Evolutionary conservation across 169 alveolate genomes (phyloP).

Genomic region (Eimeria maxima): DNA sequence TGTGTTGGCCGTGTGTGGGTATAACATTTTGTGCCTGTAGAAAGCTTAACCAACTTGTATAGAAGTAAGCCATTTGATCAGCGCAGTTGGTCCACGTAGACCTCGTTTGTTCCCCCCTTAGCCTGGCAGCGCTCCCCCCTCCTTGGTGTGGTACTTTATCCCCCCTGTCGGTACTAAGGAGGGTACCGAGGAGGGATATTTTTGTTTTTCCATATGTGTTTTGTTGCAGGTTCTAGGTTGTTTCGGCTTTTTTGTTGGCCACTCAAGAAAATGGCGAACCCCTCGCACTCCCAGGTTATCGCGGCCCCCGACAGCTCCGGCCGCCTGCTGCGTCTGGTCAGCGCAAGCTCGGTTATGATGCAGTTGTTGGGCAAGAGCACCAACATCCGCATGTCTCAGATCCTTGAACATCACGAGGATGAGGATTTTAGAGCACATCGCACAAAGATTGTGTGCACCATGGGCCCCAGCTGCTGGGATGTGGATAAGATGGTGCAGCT

Average conservation of each 20-base stretch:
- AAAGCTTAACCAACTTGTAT: neutral
- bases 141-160: neutral
- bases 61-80: constrained; percentile 11
- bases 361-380: constrained; percentile 86
- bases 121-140: neutral
- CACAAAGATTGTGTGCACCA: constrained; percentile 98
- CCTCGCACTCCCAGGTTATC: constrained; percentile 67
- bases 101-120: neutral
- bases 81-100: neutral
- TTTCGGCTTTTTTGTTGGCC: neutral
- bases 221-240: constrained; percentile 16
- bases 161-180: neutral
- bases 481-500: constrained; percentile 96
- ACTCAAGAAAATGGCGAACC: constrained; percentile 55
- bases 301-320: constrained; percentile 78
- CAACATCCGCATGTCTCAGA: constrained; percentile 83
- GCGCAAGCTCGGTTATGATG: constrained; percentile 81
- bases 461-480: constrained; percentile 98
- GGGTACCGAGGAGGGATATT: neutral
- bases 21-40: neutral
- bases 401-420: constrained; percentile 76
- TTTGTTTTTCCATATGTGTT: neutral
- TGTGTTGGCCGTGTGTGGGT: neutral
- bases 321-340: constrained; percentile 83
- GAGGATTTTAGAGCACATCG: constrained; percentile 90